Evolutionary conservation across 768 basidiomycete species (phyloP).

Genomic region (Leccinum boreale): DNA sequence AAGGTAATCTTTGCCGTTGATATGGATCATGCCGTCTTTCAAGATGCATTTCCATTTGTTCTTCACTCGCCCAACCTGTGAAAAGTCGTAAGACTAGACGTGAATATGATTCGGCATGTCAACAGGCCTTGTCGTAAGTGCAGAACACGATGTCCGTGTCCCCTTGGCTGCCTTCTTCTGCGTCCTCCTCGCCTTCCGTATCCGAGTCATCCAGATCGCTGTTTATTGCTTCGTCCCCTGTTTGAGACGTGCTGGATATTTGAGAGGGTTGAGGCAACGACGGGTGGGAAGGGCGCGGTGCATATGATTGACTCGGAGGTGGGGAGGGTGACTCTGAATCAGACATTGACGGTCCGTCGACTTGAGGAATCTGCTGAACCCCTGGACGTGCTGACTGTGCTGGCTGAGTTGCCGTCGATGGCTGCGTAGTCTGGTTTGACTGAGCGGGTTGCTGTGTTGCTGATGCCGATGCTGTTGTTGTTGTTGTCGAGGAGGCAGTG

Average conservation of each 20-base stretch:
- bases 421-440: conserved; percentile 14
- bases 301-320: conserved; percentile 57
- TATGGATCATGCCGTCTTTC: conserved; percentile 96
- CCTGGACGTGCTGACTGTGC: conserved; percentile 18
- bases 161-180: conserved; percentile 68
- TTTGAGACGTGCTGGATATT: conserved; percentile 34
- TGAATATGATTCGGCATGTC: neutral
- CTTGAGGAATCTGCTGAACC: conserved; percentile 60
- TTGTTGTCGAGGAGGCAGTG: conserved; percentile 4
- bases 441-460: conserved; percentile 14
- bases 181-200: conserved; percentile 80
- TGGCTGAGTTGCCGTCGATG: conserved; percentile 15
- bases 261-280: conserved; percentile 66
- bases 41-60: conserved; percentile 99
- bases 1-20: conserved; percentile 96
- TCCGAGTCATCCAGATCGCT: conserved; percentile 97
- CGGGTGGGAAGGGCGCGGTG: conserved; percentile 69
- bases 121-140: conserved; percentile 91
- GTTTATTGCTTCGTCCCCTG: conserved; percentile 84
- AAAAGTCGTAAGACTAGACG: neutral
- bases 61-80: conserved; percentile 95
- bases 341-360: conserved; percentile 71
- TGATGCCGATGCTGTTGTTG: neutral
- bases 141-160: conserved; percentile 95
- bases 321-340: conserved; percentile 70